A percentile compares a stretch with the other conserved stretches of the same genome.
These are phyloP conservation scores for Trichothecium sympodiale DNA, from an alignment of 2,329 filamentous ascomycete genomes.

Conservation along the genomic window DNA sequence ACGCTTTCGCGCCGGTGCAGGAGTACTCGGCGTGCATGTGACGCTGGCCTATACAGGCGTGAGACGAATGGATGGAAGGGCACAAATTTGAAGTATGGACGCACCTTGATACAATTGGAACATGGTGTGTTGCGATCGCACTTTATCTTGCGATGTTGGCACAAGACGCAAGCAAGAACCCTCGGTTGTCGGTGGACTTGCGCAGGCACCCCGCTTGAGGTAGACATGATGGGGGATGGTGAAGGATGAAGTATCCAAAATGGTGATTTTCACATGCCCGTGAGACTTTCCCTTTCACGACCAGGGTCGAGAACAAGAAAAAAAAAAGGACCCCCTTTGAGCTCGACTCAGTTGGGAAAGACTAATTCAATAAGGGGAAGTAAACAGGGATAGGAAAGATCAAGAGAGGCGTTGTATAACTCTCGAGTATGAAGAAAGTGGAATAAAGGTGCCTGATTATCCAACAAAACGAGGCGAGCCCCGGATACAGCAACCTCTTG, in stretches of 20 bases:
- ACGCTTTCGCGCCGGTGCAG: conserved; percentile 48
- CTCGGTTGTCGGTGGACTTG: conserved; percentile 27
- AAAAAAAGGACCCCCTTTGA: no score
- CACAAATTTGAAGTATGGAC: conserved; percentile 8
- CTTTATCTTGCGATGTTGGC: conserved; percentile 52
- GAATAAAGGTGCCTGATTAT: no score
- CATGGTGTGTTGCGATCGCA: conserved; percentile 49
- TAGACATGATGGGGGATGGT: conserved; percentile 18
- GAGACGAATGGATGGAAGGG: neutral
- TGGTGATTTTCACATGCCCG: conserved; percentile 18
- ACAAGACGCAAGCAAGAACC: conserved; percentile 44
- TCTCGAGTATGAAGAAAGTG: no score
- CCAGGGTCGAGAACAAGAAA: no score
- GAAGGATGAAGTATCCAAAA: conserved; percentile 4
- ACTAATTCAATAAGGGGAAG: no score
- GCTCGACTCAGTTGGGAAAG: no score
- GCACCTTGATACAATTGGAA: conserved; percentile 49
- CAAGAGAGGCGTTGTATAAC: no score
- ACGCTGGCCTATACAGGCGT: conserved; percentile 38
- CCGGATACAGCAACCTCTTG: no score
- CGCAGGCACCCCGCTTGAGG: conserved; percentile 11
- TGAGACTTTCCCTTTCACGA: no score
- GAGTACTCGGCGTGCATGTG: conserved; percentile 47
- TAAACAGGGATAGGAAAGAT: no score
- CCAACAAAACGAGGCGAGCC: no score